Evolutionary conservation across 2,329 filamentous ascomycete genomes (phyloP).

Genomic region (Berkeleyomyces basicola): DNA sequence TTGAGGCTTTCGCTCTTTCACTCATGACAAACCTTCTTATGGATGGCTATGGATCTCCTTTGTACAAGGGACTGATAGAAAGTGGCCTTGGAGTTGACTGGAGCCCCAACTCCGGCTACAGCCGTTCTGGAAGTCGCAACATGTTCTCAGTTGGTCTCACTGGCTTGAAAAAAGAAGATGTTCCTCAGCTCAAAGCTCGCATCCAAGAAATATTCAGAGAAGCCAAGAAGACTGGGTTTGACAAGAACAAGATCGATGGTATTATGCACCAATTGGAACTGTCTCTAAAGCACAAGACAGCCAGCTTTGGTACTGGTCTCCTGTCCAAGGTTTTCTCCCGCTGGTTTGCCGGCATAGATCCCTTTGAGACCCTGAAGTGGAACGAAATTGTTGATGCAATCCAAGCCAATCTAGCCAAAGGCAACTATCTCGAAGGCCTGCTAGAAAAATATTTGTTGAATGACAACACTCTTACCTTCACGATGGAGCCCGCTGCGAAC

Average conservation of each 20-base stretch:
- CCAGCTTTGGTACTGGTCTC: conserved; percentile 81
- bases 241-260: conserved; percentile 78
- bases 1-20: conserved; percentile 77
- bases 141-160: conserved; percentile 85
- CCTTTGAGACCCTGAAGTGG: conserved; percentile 82
- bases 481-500: conserved; percentile 70
- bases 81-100: conserved; percentile 82
- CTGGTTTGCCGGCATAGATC: conserved; percentile 93
- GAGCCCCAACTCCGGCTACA: conserved; percentile 87
- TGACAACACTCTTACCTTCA: conserved; percentile 76
- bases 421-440: conserved; percentile 66
- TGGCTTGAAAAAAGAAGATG: conserved; percentile 69
- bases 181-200: conserved; percentile 57
- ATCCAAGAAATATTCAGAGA: conserved; percentile 58
- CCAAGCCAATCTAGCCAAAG: conserved; percentile 56
- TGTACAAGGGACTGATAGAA: conserved; percentile 81
- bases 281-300: conserved; percentile 88
- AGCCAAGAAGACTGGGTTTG: conserved; percentile 61
- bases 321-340: conserved; percentile 76
- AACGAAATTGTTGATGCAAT: conserved; percentile 77
- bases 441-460: conserved; percentile 83
- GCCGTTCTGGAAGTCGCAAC: conserved; percentile 56
- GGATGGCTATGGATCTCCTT: conserved; percentile 86
- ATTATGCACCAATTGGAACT: conserved; percentile 88
- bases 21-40: conserved; percentile 71